These are phyloP conservation scores for Cotoneaster glaucophyllus DNA, from an alignment of 306 rosid genomes.

Conservation along the genomic window DNA sequence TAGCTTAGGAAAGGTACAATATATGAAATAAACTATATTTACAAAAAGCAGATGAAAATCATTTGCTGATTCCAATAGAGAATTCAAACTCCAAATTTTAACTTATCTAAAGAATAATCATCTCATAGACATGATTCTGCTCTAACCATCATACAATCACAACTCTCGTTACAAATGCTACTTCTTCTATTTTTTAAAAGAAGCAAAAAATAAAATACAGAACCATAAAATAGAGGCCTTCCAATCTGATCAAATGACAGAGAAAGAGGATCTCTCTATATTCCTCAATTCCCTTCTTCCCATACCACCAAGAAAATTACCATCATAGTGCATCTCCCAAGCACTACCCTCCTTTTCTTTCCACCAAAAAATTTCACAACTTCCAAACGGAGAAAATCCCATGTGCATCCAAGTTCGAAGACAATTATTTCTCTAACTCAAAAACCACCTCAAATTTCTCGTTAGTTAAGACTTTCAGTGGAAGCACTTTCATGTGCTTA, in stretches of 20 bases:
- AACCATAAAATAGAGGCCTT: not conserved
- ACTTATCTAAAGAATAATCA: not conserved
- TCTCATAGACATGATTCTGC: not conserved
- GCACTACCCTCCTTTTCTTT: not conserved
- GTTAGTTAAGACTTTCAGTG: not conserved
- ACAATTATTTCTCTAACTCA: not conserved
- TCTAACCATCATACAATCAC: not conserved
- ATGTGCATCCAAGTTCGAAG: not conserved
- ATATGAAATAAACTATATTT: not conserved
- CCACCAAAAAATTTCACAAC: not conserved
- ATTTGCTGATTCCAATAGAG: not conserved
- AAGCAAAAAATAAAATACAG: not conserved
- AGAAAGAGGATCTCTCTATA: too few species aligned
- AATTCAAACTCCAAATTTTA: not conserved
- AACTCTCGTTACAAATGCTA: not conserved
- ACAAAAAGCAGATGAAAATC: not conserved
- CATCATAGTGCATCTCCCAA: not conserved
- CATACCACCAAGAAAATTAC: not conserved
- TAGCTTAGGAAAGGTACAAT: not conserved
- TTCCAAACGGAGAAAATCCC: not conserved
- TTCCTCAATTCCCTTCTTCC: not conserved
- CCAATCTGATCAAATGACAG: not conserved
- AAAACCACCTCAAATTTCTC: not conserved
- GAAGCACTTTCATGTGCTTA: not conserved
- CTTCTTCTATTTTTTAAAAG: not conserved